Percentiles rank a stretch among this genome's conserved stretches.
phyloP scores from a whole-genome alignment of 2,329 filamentous ascomycete genomes.

The Aspergillus ibericus region DNA sequence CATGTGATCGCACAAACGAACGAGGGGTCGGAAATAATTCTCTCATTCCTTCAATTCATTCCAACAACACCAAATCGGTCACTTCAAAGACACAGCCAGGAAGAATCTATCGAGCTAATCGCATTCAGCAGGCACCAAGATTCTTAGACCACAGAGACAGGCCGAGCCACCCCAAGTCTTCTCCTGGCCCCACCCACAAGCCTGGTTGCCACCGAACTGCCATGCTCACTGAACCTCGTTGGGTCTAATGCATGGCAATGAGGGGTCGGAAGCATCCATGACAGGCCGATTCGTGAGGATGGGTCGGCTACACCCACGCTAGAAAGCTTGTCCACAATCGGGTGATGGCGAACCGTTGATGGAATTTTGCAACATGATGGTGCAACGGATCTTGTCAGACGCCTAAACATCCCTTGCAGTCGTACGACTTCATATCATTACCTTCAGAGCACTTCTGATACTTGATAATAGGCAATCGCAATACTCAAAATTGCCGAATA shows the following conservation, averaged over 20 bases:
- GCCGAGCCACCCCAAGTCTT: too few species aligned
- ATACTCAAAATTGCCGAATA: background rate
- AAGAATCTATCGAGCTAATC: too few species aligned
- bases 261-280: background rate
- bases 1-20: too few species aligned
- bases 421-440: background rate
- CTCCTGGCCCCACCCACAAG: background rate
- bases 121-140: too few species aligned
- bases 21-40: too few species aligned
- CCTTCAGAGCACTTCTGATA: too few species aligned
- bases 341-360: background rate
- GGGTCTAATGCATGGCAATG: background rate
- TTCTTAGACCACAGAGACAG: too few species aligned
- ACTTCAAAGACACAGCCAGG: too few species aligned
- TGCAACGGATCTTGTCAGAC: background rate
- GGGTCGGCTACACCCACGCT: background rate
- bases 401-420: background rate
- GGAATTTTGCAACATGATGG: background rate
- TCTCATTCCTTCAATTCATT: too few species aligned
- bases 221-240: background rate
- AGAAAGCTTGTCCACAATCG: background rate
- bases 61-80: too few species aligned
- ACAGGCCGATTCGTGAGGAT: background rate
- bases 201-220: background rate
- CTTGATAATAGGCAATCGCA: background rate